Evolutionary conservation across 345 rosid species (phyloP).

Genomic region (Reutealis trisperma): DNA sequence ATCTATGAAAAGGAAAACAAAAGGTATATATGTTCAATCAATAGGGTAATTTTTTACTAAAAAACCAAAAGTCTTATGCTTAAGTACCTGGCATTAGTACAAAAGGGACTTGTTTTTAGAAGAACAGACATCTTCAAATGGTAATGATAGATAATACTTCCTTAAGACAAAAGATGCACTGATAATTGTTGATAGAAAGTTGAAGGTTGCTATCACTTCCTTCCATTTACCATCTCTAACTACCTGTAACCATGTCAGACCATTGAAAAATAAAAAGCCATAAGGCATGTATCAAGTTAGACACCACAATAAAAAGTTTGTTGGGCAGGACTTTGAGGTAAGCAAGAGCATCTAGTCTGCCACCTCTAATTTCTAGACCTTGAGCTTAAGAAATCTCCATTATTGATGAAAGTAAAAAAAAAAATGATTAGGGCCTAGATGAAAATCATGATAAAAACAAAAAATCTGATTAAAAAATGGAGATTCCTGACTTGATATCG

Average conservation of each 20-base stretch:
- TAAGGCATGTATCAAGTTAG: neutral
- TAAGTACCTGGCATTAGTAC: constrained; percentile 38
- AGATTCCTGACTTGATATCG: too few relatives aligned
- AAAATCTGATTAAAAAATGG: too few relatives aligned
- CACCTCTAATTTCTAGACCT: too few relatives aligned
- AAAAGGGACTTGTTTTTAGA: constrained; percentile 45
- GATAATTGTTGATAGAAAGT: constrained; percentile 78
- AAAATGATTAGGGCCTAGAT: too few relatives aligned
- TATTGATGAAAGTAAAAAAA: too few relatives aligned
- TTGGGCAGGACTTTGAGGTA: too few relatives aligned
- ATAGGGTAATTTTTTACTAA: neutral
- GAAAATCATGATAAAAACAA: too few relatives aligned
- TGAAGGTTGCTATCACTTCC: constrained; percentile 72
- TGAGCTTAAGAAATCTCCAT: too few relatives aligned
- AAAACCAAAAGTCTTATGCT: constrained; percentile 1
- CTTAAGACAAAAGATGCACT: constrained; percentile 84
- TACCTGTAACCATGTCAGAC: constrained; percentile 48
- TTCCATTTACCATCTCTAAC: constrained; percentile 80
- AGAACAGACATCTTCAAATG: constrained; percentile 77
- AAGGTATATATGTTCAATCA: neutral
- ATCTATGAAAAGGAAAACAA: constrained; percentile 24
- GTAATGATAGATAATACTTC: constrained; percentile 71
- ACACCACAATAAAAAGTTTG: too few relatives aligned
- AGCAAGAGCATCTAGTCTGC: too few relatives aligned
- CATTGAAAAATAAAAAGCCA: constrained; percentile 1